Evolutionary conservation across 148 eudicot species (phyloP), one percentile per base, ranked within the genome.

Genomic region (Chenopodium berlandieri): DNA sequence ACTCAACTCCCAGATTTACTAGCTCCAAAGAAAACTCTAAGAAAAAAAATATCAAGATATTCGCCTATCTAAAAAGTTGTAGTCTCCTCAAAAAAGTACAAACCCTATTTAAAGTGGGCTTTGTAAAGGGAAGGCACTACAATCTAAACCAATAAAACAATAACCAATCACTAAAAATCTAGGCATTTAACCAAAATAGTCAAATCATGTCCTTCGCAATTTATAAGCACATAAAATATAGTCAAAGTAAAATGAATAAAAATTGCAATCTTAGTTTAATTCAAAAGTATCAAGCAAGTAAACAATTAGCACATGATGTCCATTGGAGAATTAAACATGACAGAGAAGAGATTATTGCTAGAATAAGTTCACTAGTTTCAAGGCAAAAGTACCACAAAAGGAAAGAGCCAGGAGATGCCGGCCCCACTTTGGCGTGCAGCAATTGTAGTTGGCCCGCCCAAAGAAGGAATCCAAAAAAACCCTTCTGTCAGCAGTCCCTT

Each of bases 351-450:
- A 87, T 27, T 58, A 62, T 47, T 14, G 69, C n/a, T 40, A 7
- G 27, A 31, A 54, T 27, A 58, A 67, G 47, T 78, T 75, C 73
- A 73, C 50, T 8, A 62, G 73, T 82, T 30, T 56, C n/a, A 56
- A 76, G 65, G 58, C 27, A 82, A 73, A 79, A 71, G 79, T 92
- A 97, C 99, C 98, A 97, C 99, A 90, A 97, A 97, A 4, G 99
- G 99, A 83, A 97, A 14, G 68, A 97, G 95, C 99, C 99, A 97
- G 71, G 99, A 97, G 81, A 94, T 80, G 86, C 99, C 99, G 30
- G 98, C 71, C 85, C 99, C 99, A 87, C 94, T 97, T 87, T 97
- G 99, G 73, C 99, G 91, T 84, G 98, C 99, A 88, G 99, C 99
- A 83, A 97, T 91, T 65, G 97, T 86, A 63, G 99, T 97, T 75